Conservation (phyloP, 495 filamentous ascomycete species). For the Penicillium simplicissimum region DNA sequence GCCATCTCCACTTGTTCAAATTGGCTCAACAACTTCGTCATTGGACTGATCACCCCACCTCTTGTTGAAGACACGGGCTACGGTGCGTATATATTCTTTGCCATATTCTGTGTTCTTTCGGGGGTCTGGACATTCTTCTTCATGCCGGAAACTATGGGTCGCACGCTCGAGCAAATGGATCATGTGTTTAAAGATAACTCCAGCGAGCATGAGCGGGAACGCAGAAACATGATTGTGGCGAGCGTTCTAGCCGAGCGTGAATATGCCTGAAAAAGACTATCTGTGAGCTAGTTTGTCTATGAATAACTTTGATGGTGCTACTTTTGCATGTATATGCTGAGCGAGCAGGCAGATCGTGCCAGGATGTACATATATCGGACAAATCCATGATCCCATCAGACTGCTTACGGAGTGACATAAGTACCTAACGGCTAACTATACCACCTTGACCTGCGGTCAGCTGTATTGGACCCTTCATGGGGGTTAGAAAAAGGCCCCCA, state of each 20-base stretch:
- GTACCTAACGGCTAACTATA: too few species aligned
- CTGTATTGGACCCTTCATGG: too few species aligned
- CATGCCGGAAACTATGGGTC: constrained; percentile 59
- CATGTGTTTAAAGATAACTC: constrained; percentile 51
- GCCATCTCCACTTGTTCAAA: constrained; percentile 54
- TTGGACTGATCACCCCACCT: constrained; percentile 55
- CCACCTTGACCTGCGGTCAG: too few species aligned
- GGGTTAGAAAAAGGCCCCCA: too few species aligned
- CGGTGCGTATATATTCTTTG: constrained; percentile 59
- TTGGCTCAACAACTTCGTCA: constrained; percentile 61
- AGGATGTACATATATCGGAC: too few species aligned
- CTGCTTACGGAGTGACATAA: too few species aligned
- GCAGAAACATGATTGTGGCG: constrained; percentile 40
- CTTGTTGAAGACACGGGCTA: constrained; percentile 56
- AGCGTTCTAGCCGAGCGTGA: constrained; percentile 27
- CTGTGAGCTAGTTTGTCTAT: neutral
- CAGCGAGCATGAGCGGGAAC: constrained; percentile 40
- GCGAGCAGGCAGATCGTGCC: too few species aligned
- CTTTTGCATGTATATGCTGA: too few species aligned
- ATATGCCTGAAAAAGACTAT: neutral
- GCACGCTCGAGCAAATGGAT: constrained; percentile 60
- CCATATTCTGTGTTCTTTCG: constrained; percentile 56
- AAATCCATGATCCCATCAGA: too few species aligned
- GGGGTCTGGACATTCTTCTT: constrained; percentile 55
- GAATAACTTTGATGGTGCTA: too few species aligned